phyloP scores from a whole-genome alignment of 306 rosid genomes.

The Corylus americana region DNA sequence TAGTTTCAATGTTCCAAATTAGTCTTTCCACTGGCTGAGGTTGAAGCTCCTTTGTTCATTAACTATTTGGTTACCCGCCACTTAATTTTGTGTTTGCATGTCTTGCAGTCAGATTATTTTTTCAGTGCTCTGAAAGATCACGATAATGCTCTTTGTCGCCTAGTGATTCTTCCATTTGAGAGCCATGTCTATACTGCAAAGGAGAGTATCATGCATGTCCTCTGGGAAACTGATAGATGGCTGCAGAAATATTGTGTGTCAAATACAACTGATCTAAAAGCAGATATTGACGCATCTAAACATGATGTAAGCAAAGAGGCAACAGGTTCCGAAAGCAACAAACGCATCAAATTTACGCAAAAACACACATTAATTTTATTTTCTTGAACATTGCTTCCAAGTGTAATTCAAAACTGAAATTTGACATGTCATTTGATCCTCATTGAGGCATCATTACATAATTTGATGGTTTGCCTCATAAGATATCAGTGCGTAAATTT shows the following conservation, averaged over 20 bases:
- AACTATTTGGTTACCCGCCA: slow-evolving; percentile 22
- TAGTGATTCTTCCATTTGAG: slow-evolving; percentile 87
- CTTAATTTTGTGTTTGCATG: slow-evolving; percentile 28
- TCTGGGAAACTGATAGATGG: slow-evolving; percentile 99
- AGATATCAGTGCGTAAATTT: too few relatives aligned
- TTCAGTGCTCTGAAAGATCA: slow-evolving; percentile 97
- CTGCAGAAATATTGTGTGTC: slow-evolving; percentile 70
- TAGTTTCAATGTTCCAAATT: slow-evolving; percentile 1
- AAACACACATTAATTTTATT: background rate
- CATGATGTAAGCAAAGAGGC: slow-evolving; percentile 41
- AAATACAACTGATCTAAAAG: slow-evolving; percentile 39
- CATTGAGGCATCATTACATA: too few relatives aligned
- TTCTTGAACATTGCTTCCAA: too few relatives aligned
- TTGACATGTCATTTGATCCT: too few relatives aligned
- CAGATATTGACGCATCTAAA: slow-evolving; percentile 39
- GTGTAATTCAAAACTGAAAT: too few relatives aligned
- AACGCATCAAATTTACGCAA: background rate
- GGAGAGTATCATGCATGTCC: slow-evolving; percentile 98
- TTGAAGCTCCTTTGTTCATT: slow-evolving; percentile 12
- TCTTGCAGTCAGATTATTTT: slow-evolving; percentile 89
- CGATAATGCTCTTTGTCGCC: slow-evolving; percentile 82
- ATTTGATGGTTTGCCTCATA: too few relatives aligned
- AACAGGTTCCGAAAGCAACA: slow-evolving; percentile 50
- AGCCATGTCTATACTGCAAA: slow-evolving; percentile 91
- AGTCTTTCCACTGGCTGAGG: background rate